Evolutionary conservation across 2,329 filamentous ascomycete species (phyloP).

Genomic region (Neopestalotiopsis sp.): DNA sequence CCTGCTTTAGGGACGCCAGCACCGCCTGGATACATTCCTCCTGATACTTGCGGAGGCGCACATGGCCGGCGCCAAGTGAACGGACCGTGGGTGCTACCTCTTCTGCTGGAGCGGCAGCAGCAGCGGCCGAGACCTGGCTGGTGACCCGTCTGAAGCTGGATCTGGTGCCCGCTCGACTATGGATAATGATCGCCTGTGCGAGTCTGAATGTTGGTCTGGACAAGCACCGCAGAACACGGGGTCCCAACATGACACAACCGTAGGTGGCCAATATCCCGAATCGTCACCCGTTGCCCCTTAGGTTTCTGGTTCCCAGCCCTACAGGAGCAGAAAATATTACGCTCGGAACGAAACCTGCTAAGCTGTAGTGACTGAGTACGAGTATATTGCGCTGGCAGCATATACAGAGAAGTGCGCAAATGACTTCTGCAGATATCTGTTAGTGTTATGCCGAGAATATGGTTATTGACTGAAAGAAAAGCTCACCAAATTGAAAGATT

Average conservation of each 20-base stretch:
- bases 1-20: constrained; percentile 68
- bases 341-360: neutral
- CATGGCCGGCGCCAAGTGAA: constrained; percentile 4
- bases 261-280: neutral
- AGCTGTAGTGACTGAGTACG: neutral
- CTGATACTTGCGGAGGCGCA: constrained; percentile 82
- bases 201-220: constrained; percentile 17
- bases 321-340: neutral
- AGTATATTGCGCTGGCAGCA: neutral
- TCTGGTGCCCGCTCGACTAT: neutral
- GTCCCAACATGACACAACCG: constrained; percentile 32
- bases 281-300: neutral
- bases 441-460: too few relatives aligned
- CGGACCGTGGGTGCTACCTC: neutral
- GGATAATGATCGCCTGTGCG: constrained; percentile 20
- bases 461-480: too few relatives aligned
- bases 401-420: neutral
- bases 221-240: constrained; percentile 28
- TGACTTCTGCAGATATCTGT: neutral
- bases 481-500: too few relatives aligned
- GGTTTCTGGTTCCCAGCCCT: neutral
- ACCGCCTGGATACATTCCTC: constrained; percentile 90
- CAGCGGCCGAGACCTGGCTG: neutral
- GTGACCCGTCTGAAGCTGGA: neutral
- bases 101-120: neutral